phyloP scores from a whole-genome alignment of 805 yeast species.

The Pichia insulana region DNA sequence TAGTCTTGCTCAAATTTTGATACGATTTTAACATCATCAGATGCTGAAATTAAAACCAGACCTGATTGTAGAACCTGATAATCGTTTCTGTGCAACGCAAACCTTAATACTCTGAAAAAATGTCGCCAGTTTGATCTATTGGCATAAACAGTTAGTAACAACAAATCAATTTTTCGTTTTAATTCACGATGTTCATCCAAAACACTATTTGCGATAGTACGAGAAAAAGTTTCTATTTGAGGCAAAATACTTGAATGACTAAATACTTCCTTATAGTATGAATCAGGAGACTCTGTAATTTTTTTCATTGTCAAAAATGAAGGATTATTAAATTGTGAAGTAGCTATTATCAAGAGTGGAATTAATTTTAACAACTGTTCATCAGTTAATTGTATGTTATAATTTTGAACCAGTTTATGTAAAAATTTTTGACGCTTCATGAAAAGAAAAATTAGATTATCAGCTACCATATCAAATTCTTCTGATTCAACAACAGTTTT shows the following conservation, averaged over 20 bases:
- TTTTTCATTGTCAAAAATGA: slow-evolving; percentile 16
- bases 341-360: slow-evolving; percentile 21
- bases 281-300: background rate
- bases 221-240: slow-evolving; percentile 1
- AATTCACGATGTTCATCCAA: background rate
- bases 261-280: background rate
- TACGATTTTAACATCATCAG: slow-evolving; percentile 8
- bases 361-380: slow-evolving; percentile 17
- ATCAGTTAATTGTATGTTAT: slow-evolving; percentile 15
- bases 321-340: slow-evolving; percentile 22
- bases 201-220: background rate
- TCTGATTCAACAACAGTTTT: slow-evolving; percentile 22
- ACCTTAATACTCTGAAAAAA: slow-evolving; percentile 7
- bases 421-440: slow-evolving; percentile 17
- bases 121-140: slow-evolving; percentile 13
- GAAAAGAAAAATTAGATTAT: slow-evolving; percentile 12
- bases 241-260: slow-evolving; percentile 9
- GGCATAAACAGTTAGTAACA: slow-evolving; percentile 13
- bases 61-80: slow-evolving; percentile 6
- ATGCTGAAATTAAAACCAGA: slow-evolving; percentile 9
- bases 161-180: slow-evolving; percentile 8
- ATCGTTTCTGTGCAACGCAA: slow-evolving; percentile 13
- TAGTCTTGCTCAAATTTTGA: slow-evolving; percentile 10
- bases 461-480: slow-evolving; percentile 18
- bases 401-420: slow-evolving; percentile 12